Base-by-base conservation (phyloP, 768 basidiomycete genomes). In the Chiua virens region DNA sequence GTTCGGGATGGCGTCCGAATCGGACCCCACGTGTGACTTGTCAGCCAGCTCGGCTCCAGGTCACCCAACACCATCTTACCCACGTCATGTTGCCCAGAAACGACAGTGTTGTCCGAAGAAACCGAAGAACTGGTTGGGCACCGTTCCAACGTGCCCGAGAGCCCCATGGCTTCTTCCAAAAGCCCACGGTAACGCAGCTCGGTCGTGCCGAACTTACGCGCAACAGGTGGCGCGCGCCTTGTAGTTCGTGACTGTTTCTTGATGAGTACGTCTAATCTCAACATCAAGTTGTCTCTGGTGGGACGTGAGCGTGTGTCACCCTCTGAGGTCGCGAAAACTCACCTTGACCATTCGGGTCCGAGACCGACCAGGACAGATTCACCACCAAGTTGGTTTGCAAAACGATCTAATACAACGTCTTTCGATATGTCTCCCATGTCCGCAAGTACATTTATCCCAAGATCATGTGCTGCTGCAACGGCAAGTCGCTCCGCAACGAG, bases 401-500 rank as follows among this genome's bases (percentile, higher is more conserved):
- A 94, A 37, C 83, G 73, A 27, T 71, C 70, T 27, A 89, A 79
- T 1, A 94, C 87, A 25, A 75, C 68, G 4, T 79, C 80, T 1
- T 80, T 65, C 3, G 72, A 69, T 11, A 91, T 75, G 7, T 71
- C 68, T 37, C 82, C 80, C 9, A 79, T 80, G 38, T 79, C 71
- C 1, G 76, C 85, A 40, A 86, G 55, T 9, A 65, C 64, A 35
- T 73, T 70, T 38, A 65, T 62, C n/a, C 38, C 43, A 3, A 62
- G 42, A 23, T 66, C 56, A 51, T 44, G 59, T 35, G 52, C 63
- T 57, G 55, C 66, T 3, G 75, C 81, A 41, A 80, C 57, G 3
- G 76, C 75, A 14, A 87, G 66, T 28, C 87, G 74, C 63, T 86
- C 82, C 47, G 88, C 86, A 11, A 86, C 85, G 55, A 92, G 86